These are phyloP conservation scores for Kondoa malvinella DNA, from an alignment of 768 basidiomycete species.

Conservation along the genomic window DNA sequence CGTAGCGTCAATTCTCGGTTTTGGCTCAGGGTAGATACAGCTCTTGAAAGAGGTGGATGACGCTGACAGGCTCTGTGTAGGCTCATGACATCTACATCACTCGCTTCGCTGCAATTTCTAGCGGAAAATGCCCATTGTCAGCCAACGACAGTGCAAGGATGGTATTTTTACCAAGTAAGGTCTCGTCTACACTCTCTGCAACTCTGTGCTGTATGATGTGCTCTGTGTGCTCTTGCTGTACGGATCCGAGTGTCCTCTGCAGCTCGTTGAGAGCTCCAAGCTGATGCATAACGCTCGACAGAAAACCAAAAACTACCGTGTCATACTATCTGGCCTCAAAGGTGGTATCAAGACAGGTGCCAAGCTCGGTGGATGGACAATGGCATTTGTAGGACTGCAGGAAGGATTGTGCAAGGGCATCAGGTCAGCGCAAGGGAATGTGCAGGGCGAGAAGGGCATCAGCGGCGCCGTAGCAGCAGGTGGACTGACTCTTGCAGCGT, in stretches of 20 bases:
- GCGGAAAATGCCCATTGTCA: slow-evolving; percentile 85
- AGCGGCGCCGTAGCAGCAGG: slow-evolving; percentile 1
- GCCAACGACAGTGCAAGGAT: slow-evolving; percentile 68
- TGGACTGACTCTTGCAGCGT: slow-evolving; percentile 5
- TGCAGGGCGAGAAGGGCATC: slow-evolving; percentile 5
- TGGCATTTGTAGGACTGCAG: slow-evolving; percentile 10
- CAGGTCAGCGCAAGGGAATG: neutral
- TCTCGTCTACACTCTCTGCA: too few species aligned
- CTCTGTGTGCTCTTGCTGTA: too few species aligned
- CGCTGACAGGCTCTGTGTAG: neutral
- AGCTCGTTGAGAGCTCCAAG: too few species aligned
- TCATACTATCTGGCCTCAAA: slow-evolving; percentile 36
- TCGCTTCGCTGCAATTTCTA: slow-evolving; percentile 50
- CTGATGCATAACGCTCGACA: slow-evolving; percentile 39
- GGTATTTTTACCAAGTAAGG: slow-evolving; percentile 98
- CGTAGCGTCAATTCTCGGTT: neutral
- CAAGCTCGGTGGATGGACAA: slow-evolving; percentile 13
- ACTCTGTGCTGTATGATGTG: too few species aligned
- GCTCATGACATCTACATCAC: slow-evolving; percentile 22
- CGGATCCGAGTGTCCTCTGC: too few species aligned
- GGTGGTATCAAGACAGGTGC: slow-evolving; percentile 7
- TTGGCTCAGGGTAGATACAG: neutral
- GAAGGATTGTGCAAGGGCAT: slow-evolving; percentile 3
- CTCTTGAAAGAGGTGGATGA: neutral
- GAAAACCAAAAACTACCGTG: slow-evolving; percentile 83